These are phyloP conservation scores for Ustilago bromivora DNA, from an alignment of 1,284 basidiomycete genomes.

Conservation along the genomic window DNA sequence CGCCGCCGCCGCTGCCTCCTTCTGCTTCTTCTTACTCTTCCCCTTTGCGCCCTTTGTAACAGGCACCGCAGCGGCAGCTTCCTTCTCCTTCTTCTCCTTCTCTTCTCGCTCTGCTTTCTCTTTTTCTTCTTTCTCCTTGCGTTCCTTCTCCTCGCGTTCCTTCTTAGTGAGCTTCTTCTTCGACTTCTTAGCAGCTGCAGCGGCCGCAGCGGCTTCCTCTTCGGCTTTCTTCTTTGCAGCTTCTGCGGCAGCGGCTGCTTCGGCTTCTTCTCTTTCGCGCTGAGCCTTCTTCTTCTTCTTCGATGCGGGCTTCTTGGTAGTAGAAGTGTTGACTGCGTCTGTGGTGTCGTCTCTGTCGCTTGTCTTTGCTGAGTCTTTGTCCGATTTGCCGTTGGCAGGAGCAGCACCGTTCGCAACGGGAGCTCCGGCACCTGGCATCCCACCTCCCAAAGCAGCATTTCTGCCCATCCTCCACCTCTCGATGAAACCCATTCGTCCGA, in stretches of 20 bases:
- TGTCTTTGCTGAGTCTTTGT: conserved; percentile 44
- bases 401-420: conserved; percentile 25
- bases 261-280: conserved; percentile 51
- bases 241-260: conserved; percentile 47
- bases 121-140: conserved; percentile 49
- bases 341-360: conserved; percentile 37
- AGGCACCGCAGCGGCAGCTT: conserved; percentile 31
- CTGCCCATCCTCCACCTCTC: conserved; percentile 55
- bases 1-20: conserved; percentile 45
- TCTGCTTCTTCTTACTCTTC: conserved; percentile 59
- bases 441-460: conserved; percentile 50
- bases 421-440: conserved; percentile 5
- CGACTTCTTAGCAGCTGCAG: conserved; percentile 39
- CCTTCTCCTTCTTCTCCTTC: conserved; percentile 52
- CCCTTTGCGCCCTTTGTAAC: conserved; percentile 25
- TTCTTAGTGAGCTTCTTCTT: conserved; percentile 62
- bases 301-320: conserved; percentile 44
- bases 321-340: conserved; percentile 24
- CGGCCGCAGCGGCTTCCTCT: conserved; percentile 39
- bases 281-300: conserved; percentile 61
- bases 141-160: conserved; percentile 45
- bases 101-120: conserved; percentile 62
- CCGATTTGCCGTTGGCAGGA: conserved; percentile 21
- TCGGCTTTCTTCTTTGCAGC: conserved; percentile 50
- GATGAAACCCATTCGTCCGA: conserved; percentile 61